Percentiles rank a stretch among this genome's conserved stretches.
Evolutionary conservation across 1,284 basidiomycete genomes (phyloP).

Genomic region (Bjerkandera adusta): DNA sequence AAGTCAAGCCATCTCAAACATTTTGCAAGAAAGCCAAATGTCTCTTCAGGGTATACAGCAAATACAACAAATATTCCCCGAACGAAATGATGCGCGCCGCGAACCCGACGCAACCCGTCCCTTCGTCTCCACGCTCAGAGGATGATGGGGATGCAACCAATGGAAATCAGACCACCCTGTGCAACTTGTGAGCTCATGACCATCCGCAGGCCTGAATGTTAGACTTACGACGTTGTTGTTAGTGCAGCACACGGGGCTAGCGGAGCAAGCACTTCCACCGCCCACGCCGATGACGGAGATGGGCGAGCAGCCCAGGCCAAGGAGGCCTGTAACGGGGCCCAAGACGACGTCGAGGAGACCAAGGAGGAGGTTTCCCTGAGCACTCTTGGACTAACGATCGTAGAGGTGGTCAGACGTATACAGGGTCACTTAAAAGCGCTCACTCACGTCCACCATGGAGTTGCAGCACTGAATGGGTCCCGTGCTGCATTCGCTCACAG

Average conservation of each 20-base stretch:
- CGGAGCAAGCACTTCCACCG: slow-evolving; percentile 13
- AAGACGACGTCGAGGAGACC: slow-evolving; percentile 22
- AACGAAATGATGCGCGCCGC: too few species aligned
- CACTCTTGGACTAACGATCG: too few species aligned
- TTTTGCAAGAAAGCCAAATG: too few species aligned
- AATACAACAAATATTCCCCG: too few species aligned
- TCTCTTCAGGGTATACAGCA: too few species aligned
- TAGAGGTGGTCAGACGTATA: too few species aligned
- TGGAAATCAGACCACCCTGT: slow-evolving; percentile 18
- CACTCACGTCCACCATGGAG: slow-evolving; percentile 3
- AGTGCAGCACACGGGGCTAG: slow-evolving; percentile 22
- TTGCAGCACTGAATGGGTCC: slow-evolving; percentile 12
- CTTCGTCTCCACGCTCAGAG: slow-evolving; percentile 1
- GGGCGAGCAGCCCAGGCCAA: slow-evolving; percentile 24
- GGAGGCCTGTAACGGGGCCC: slow-evolving; percentile 13
- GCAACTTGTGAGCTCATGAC: neutral
- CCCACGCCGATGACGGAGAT: slow-evolving; percentile 21
- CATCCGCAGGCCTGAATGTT: neutral
- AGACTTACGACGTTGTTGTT: slow-evolving; percentile 19
- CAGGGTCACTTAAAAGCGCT: neutral
- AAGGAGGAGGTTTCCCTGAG: slow-evolving; percentile 7
- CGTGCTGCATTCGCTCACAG: slow-evolving; percentile 13
- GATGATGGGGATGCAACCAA: slow-evolving; percentile 15
- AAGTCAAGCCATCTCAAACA: too few species aligned
- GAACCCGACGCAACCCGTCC: too few species aligned